A percentile compares a stretch with the other conserved stretches of the same genome.
phyloP scores from a whole-genome alignment of 2,329 filamentous ascomycete species.

The Chaetoscypha palmicola region DNA sequence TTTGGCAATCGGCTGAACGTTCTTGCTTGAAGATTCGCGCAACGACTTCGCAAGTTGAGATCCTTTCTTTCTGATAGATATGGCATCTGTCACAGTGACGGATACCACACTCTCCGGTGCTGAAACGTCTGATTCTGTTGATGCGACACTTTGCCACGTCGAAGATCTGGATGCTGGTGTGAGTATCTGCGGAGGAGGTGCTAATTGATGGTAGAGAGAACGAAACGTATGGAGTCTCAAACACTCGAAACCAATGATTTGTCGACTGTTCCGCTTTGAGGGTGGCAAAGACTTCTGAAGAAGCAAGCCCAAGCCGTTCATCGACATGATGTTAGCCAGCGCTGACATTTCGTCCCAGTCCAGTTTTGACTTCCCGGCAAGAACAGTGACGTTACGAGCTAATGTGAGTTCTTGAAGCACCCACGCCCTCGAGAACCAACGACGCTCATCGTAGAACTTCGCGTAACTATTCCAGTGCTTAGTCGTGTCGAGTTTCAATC shows the following conservation, averaged over 20 bases:
- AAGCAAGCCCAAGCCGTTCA: conserved; percentile 7
- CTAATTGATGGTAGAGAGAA: conserved; percentile 3
- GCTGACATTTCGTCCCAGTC: conserved; percentile 8
- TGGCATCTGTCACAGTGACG: neutral
- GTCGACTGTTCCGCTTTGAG: conserved; percentile 2
- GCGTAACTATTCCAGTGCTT: conserved; percentile 7
- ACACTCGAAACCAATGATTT: conserved; percentile 8
- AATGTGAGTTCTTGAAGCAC: conserved; percentile 8
- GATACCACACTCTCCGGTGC: neutral
- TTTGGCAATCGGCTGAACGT: conserved; percentile 4
- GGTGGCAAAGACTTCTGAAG: conserved; percentile 1
- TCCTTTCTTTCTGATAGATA: conserved; percentile 1
- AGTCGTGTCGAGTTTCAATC: conserved; percentile 4
- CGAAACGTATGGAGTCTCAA: conserved; percentile 8
- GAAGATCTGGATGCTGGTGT: conserved; percentile 2
- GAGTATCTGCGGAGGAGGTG: neutral
- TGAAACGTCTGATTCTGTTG: neutral
- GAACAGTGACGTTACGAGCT: conserved; percentile 3
- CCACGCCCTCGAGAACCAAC: conserved; percentile 9
- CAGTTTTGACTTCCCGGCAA: conserved; percentile 4
- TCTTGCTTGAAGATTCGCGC: conserved; percentile 1
- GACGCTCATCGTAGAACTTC: conserved; percentile 5
- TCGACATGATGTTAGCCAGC: conserved; percentile 6
- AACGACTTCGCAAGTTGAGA: conserved; percentile 3
- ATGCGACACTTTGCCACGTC: neutral